Base-by-base conservation (phyloP, 2,329 filamentous ascomycete genomes). In the Monilinia polystroma region DNA sequence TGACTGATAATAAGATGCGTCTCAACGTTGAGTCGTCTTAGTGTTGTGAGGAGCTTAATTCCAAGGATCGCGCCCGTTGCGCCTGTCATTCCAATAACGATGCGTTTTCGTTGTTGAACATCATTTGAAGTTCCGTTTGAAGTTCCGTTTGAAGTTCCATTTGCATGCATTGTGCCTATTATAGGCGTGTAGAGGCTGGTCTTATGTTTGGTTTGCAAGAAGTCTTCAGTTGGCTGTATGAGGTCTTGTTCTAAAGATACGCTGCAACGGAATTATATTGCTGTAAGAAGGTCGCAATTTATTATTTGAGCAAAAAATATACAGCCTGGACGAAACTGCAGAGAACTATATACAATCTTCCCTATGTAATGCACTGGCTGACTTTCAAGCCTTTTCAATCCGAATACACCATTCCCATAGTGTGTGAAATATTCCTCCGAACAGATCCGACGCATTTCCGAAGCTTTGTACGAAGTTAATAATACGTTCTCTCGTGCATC, bases 1-100 rank as follows among this genome's bases (percentile, higher is more conserved):
- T 82, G 82, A 69, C 76, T 79, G 56, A 84, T 78, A 11, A 84
- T 76, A 2, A 82, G 76, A 67, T 82, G 80, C 0, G 81, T 83
- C 72, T 84, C 82, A 20, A 83, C 71, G n/a, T 79, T 75, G 14
- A 83, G 76, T 0, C 71, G 69, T 1, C 79, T 78, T 0, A 84
- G 77, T 3, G 76, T 73, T 10, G 76, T 73, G 4, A 83, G 78
- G 0, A 78, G 70, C 20, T 77, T 78, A 83, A 16, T 43, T 80
- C 77, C 81, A 8, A 80, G 75, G 69, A 43, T 43, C 41, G 12
- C 41, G 12, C 41, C 41, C 16, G 41, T 43, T 43, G 12, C 41
- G 12, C 41, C 41, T 43, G 11, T 43, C 11, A 43, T 43, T 10
- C 41, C 41, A 43, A 43, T 43, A 43, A 16, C 41, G 12, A 43